These are phyloP conservation scores for Gremmenia infestans DNA, from an alignment of 2,329 filamentous ascomycete species.

Conservation along the genomic window DNA sequence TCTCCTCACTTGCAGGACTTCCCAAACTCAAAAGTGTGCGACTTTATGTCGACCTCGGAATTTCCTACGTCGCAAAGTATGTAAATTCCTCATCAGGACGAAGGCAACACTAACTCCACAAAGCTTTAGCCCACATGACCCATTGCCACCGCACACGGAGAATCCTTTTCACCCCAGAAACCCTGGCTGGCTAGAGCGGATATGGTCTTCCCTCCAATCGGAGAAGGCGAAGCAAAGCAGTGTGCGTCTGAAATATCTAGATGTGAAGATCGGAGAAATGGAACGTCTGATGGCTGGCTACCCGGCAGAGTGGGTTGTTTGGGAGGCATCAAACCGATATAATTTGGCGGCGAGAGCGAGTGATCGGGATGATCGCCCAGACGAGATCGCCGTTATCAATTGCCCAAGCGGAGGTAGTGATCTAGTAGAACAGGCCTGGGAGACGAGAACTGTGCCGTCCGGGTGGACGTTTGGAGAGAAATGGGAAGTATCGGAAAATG, in stretches of 20 bases:
- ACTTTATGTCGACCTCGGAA: not conserved
- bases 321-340: not conserved
- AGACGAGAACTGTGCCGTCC: not conserved
- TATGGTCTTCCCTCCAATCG: not conserved
- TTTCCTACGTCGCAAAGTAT: not conserved
- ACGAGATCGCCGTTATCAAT: not conserved
- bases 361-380: not conserved
- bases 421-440: not conserved
- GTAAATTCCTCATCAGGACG: not conserved
- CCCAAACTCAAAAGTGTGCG: not conserved
- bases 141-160: too few species aligned
- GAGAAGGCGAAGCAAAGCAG: too few species aligned
- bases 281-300: not conserved
- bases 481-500: too few species aligned
- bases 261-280: not conserved
- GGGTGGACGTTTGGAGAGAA: not conserved
- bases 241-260: not conserved
- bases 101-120: not conserved
- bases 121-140: too few species aligned
- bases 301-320: not conserved
- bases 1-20: not conserved
- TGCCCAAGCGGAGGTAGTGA: rapidly evolving
- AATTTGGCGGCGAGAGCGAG: not conserved
- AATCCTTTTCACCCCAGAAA: not conserved
- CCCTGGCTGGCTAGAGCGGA: not conserved